Percentiles rank a stretch among this genome's conserved stretches.
phyloP scores from a whole-genome alignment of 257 asterid species.

The Solanum tarijense region DNA sequence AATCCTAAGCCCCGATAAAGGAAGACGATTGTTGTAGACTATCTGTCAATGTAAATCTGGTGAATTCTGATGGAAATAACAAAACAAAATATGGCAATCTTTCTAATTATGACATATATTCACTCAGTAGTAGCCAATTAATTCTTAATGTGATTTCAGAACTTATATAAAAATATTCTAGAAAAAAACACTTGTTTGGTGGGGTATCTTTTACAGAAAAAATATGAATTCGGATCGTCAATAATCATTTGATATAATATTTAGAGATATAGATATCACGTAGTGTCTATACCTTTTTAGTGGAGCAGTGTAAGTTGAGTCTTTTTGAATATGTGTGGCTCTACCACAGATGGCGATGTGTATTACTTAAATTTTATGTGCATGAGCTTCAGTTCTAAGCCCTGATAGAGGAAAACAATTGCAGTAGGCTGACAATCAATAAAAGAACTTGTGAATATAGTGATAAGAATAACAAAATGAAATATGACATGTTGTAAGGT shows the following conservation, averaged over 20 bases:
- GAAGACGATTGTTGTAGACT: background rate
- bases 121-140: background rate
- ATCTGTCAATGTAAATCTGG: background rate
- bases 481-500: background rate
- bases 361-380: background rate
- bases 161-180: no score
- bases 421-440: background rate
- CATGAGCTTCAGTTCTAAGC: background rate
- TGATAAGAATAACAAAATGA: background rate
- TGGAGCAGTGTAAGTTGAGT: no score
- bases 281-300: background rate
- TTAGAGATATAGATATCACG: no score
- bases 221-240: no score
- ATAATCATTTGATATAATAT: no score
- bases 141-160: background rate
- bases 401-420: background rate
- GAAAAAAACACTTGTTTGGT: no score
- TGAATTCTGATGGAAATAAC: background rate
- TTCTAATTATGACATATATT: no score
- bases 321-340: background rate
- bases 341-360: background rate
- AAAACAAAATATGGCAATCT: no score
- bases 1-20: background rate
- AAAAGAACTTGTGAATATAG: background rate
- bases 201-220: no score